phyloP scores from a whole-genome alignment of 495 filamentous ascomycete species.

The Hypoxylon lienhwacheense region DNA sequence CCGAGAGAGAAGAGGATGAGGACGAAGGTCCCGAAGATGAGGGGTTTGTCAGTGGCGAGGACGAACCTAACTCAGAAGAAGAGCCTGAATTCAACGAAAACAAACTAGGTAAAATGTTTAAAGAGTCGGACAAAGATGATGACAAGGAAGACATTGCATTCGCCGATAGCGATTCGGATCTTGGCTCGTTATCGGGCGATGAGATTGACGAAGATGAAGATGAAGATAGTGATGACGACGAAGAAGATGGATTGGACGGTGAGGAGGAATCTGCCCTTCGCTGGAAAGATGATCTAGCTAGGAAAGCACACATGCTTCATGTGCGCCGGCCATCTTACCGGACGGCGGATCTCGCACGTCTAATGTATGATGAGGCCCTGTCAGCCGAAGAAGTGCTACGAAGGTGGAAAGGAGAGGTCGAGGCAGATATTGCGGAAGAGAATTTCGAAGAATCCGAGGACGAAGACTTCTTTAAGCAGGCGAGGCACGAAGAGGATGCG shows the following conservation, averaged over 20 bases:
- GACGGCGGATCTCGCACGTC: slow-evolving; percentile 73
- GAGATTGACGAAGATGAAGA: slow-evolving; percentile 58
- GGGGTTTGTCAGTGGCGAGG: slow-evolving; percentile 64
- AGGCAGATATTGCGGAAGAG: slow-evolving; percentile 52
- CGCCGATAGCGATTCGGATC: slow-evolving; percentile 92
- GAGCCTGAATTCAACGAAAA: slow-evolving; percentile 58
- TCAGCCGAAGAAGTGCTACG: slow-evolving; percentile 72
- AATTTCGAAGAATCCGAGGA: slow-evolving; percentile 70
- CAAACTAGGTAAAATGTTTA: slow-evolving; percentile 60
- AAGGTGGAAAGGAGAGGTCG: slow-evolving; percentile 79
- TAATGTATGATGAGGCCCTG: slow-evolving; percentile 86
- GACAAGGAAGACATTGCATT: slow-evolving; percentile 72
- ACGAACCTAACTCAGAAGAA: slow-evolving; percentile 56
- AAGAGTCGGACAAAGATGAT: slow-evolving; percentile 45
- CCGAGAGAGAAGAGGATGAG: slow-evolving; percentile 61
- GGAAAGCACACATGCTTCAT: slow-evolving; percentile 73
- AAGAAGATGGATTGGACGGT: slow-evolving; percentile 55
- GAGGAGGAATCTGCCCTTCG: slow-evolving; percentile 67
- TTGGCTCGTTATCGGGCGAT: slow-evolving; percentile 84
- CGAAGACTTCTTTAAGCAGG: slow-evolving; percentile 76
- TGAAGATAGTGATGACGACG: slow-evolving; percentile 51
- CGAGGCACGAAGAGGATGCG: slow-evolving; percentile 64
- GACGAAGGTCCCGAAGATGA: slow-evolving; percentile 59
- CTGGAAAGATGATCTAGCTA: slow-evolving; percentile 87
- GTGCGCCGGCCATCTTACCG: slow-evolving; percentile 68